Conservation (phyloP, 306 rosid genomes). For the Lupinus albus region DNA sequence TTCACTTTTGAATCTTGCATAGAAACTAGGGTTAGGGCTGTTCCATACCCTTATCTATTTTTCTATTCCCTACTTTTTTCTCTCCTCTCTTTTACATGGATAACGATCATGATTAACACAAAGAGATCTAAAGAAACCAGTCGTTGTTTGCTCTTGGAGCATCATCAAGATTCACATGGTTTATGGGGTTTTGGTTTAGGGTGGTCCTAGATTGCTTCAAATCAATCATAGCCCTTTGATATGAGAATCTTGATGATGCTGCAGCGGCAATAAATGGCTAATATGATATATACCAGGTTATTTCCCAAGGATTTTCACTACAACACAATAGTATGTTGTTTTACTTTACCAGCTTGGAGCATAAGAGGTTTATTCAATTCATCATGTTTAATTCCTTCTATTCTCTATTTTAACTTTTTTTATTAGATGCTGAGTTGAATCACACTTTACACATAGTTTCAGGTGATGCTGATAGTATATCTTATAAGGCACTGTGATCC, state of each 20-base stretch:
- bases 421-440: neutral
- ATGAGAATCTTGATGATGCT: slow-evolving; percentile 98
- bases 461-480: neutral
- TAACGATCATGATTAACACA: neutral
- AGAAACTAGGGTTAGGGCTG: slow-evolving; percentile 55
- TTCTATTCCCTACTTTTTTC: neutral
- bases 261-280: slow-evolving; percentile 75
- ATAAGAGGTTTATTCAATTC: slow-evolving; percentile 32
- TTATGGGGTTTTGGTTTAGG: slow-evolving; percentile 33
- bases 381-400: neutral
- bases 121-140: slow-evolving; percentile 42
- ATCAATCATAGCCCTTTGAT: slow-evolving; percentile 29
- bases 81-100: neutral
- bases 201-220: neutral
- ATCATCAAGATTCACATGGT: slow-evolving; percentile 91
- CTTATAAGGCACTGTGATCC: slow-evolving; percentile 3
- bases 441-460: neutral
- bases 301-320: slow-evolving; percentile 23
- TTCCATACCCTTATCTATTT: neutral
- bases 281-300: slow-evolving; percentile 6
- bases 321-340: too few species aligned
- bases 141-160: slow-evolving; percentile 61
- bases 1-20: too few species aligned
- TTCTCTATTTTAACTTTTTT: neutral
- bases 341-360: neutral